phyloP scores from a whole-genome alignment of 2,329 filamentous ascomycete genomes.

The Aspergillus pseudotamarii region DNA sequence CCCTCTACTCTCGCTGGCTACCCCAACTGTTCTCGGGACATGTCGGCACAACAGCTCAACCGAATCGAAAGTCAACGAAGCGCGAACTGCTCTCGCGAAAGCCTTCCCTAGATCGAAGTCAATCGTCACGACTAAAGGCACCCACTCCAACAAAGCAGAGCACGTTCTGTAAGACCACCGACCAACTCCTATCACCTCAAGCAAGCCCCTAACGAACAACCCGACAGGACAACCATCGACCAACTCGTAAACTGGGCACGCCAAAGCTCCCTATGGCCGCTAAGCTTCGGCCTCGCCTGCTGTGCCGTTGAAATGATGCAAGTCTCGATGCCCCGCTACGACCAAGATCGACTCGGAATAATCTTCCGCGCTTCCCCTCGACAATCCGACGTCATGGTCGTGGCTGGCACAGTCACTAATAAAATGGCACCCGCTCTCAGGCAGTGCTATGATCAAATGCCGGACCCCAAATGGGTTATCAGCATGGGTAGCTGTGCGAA shows the following conservation, averaged over 20 bases:
- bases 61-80: not conserved
- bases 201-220: not conserved
- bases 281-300: slow-evolving; percentile 90
- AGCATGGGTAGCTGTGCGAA: slow-evolving; percentile 87
- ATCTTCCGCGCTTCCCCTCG: slow-evolving; percentile 88
- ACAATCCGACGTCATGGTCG: slow-evolving; percentile 91
- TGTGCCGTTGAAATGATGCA: slow-evolving; percentile 96
- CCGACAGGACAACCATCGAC: not conserved
- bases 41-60: not conserved
- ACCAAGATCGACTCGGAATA: slow-evolving; percentile 85
- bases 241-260: slow-evolving; percentile 79
- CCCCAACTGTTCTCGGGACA: not conserved
- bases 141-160: not conserved
- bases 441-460: slow-evolving; percentile 96
- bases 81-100: not conserved
- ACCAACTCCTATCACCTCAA: fast-evolving
- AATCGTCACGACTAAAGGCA: not conserved
- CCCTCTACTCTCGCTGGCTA: not conserved
- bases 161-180: not conserved
- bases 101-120: not conserved
- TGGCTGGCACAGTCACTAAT: slow-evolving; percentile 89
- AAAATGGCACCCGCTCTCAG: slow-evolving; percentile 92
- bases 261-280: slow-evolving; percentile 87
- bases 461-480: slow-evolving; percentile 85
- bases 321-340: slow-evolving; percentile 84